Evolutionary conservation across 768 basidiomycete species (phyloP).

Genomic region (Rhodotorula taiwanensis): DNA sequence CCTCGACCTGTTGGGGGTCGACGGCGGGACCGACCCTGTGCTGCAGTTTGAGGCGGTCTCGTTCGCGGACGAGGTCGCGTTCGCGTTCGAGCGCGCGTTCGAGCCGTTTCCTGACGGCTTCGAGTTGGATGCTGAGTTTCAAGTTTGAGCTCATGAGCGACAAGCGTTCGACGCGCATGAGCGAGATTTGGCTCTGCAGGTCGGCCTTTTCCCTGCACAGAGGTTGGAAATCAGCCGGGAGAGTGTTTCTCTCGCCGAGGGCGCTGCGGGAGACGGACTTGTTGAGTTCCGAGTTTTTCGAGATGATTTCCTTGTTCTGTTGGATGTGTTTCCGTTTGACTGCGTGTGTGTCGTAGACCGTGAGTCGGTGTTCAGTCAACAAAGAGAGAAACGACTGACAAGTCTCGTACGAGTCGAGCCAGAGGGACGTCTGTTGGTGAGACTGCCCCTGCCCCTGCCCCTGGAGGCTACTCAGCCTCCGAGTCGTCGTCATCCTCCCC

Average conservation of each 20-base stretch:
- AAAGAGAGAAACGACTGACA: constrained; percentile 4
- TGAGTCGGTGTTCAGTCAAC: neutral
- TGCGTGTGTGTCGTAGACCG: neutral
- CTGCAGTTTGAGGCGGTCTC: neutral
- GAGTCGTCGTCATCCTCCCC: constrained; percentile 18
- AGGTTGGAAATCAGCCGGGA: neutral
- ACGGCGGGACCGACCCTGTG: neutral
- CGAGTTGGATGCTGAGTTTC: constrained; percentile 28
- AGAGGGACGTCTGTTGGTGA: constrained; percentile 19
- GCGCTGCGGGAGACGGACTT: constrained; percentile 12
- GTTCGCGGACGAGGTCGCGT: constrained; percentile 5
- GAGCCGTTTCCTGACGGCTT: constrained; percentile 17
- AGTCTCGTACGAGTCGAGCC: constrained; percentile 36
- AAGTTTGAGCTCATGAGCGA: constrained; percentile 23
- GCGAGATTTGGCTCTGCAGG: constrained; percentile 33
- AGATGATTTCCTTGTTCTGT: constrained; percentile 42
- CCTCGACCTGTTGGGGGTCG: constrained; percentile 29
- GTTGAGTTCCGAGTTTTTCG: constrained; percentile 38
- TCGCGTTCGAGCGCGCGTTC: constrained; percentile 13
- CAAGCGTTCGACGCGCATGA: constrained; percentile 35
- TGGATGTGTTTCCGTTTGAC: constrained; percentile 40
- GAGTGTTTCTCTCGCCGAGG: neutral
- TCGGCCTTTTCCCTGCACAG: constrained; percentile 35
- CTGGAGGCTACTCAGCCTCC: constrained; percentile 13
- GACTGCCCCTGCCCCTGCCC: neutral